Base-by-base conservation (phyloP, 2,329 filamentous ascomycete species). In the Shiraia sp. region DNA sequence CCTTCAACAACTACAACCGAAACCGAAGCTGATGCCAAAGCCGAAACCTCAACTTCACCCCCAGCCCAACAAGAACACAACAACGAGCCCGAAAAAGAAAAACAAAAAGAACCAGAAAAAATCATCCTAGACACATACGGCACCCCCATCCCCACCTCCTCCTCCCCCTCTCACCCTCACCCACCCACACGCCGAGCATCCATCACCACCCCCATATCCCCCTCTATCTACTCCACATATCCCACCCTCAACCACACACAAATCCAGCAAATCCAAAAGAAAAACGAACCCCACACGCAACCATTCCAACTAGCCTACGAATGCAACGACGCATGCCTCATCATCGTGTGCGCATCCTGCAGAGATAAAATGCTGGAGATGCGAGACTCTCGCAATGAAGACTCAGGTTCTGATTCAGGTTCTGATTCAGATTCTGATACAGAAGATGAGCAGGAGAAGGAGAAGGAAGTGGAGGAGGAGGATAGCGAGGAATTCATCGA, bases 281-380 rank as follows among this genome's bases (percentile, higher is more conserved):
- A 22, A 17, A 40, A 45, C 13, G 31, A 36, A 2, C 29, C 27
- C 8, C 6, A 28, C 10, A 12, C 33, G 3, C 15, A 33, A 2
- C 36, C 49, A 2, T 57, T 59, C 27, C 63, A 51, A 39, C 45
- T 63, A 17, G 62, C 63, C 1, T 51, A 64, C 25, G 47, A 61
- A 28, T 68, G 63, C 24, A 2, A 16, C 1, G 12, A 13, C 4
- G n/a, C n/a, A n/a, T 66, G 64, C 38, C 46, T 38, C 6, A 33
- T 61, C 2, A 29, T 65, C 1, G 51, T 65, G 2, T 68, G 64
- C 36, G 35, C 38, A 1, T 28, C 42, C 1, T 67, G 62, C 35
- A 59, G 45, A 35, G 51, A 54, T 1, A 28, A 34, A 6, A 15
- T 47, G 6, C 6, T 50, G 10, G 24, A 30, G 8, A 36, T 25